Conservation (phyloP, 2,329 filamentous ascomycete species). For the Fusarium keratoplasticum region DNA sequence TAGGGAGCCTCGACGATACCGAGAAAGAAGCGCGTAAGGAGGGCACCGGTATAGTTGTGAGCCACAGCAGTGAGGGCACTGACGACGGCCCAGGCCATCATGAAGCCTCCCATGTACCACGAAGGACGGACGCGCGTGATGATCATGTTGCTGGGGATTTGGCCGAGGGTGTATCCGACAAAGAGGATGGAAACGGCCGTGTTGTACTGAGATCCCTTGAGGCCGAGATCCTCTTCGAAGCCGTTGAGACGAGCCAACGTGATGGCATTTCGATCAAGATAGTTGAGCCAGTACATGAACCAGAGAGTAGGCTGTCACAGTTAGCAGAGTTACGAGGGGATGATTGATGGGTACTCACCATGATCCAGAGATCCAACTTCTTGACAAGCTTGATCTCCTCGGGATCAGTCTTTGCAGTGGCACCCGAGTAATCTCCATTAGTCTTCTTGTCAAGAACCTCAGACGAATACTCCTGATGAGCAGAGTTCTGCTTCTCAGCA, state of each 20-base stretch:
- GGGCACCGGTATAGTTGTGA: slow-evolving; percentile 59
- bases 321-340: not conserved
- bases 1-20: slow-evolving; percentile 55
- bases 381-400: slow-evolving; percentile 18
- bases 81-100: slow-evolving; percentile 59
- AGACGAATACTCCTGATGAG: slow-evolving; percentile 33
- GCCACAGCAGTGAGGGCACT: slow-evolving; percentile 58
- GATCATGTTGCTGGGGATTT: slow-evolving; percentile 55
- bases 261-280: slow-evolving; percentile 59
- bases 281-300: slow-evolving; percentile 55
- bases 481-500: slow-evolving; percentile 32
- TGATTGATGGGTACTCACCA: not conserved
- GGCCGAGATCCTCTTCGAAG: slow-evolving; percentile 39
- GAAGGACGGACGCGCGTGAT: slow-evolving; percentile 53
- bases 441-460: slow-evolving; percentile 33
- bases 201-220: slow-evolving; percentile 38
- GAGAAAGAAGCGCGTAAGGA: slow-evolving; percentile 57
- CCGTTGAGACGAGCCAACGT: slow-evolving; percentile 51
- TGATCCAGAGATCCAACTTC: slow-evolving; percentile 17
- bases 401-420: slow-evolving; percentile 5
- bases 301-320: not conserved
- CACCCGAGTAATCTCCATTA: slow-evolving; percentile 37
- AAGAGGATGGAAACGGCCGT: slow-evolving; percentile 43
- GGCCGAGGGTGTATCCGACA: slow-evolving; percentile 57
- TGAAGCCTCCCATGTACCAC: slow-evolving; percentile 55